phyloP scores from a whole-genome alignment of 1,139 yeast species.

The Debaryomyces udenii region DNA sequence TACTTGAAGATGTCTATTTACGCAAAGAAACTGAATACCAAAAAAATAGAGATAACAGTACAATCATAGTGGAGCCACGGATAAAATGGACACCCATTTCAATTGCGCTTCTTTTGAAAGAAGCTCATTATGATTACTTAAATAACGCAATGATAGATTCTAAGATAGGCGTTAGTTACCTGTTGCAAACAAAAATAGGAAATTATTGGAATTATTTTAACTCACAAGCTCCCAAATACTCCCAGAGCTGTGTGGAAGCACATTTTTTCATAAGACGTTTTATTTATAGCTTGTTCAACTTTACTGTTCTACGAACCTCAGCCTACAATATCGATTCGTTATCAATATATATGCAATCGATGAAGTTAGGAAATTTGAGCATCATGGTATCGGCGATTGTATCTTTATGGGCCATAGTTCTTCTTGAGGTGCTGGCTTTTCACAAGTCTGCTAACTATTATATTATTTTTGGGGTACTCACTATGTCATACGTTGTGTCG shows the following conservation, averaged over 20 bases:
- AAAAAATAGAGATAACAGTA: conserved; percentile 17
- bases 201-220: conserved; percentile 8
- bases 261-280: conserved; percentile 13
- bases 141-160: conserved; percentile 3
- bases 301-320: conserved; percentile 5
- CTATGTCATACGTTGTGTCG: not conserved
- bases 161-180: conserved; percentile 5
- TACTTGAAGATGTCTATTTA: conserved; percentile 24
- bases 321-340: conserved; percentile 12
- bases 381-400: conserved; percentile 7
- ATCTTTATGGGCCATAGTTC: not conserved
- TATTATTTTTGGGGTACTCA: not conserved
- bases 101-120: conserved; percentile 19
- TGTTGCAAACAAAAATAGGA: conserved; percentile 1
- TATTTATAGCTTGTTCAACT: conserved; percentile 11
- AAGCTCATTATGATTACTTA: conserved; percentile 21
- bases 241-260: conserved; percentile 1
- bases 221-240: not conserved
- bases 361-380: conserved; percentile 12
- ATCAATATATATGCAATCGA: conserved; percentile 5
- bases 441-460: not conserved
- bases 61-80: conserved; percentile 24
- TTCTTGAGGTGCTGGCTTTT: not conserved
- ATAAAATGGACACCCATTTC: conserved; percentile 15
- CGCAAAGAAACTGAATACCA: conserved; percentile 26